phyloP scores from a whole-genome alignment of 768 basidiomycete genomes.

The Mycena pura region DNA sequence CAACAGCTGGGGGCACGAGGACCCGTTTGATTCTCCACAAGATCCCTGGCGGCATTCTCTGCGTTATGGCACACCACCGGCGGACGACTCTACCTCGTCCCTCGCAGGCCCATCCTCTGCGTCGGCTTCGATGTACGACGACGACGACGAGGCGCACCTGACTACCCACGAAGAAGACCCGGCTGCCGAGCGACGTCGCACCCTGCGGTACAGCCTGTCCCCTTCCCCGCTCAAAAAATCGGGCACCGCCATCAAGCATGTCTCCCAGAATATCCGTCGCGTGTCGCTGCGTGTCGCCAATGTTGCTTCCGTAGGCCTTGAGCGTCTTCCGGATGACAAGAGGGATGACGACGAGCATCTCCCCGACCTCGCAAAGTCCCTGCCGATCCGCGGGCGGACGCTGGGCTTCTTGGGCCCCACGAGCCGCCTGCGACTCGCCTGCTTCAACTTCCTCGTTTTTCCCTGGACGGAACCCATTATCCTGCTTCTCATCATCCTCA shows the following conservation, averaged over 20 bases:
- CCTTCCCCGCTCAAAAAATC: slow-evolving; percentile 69
- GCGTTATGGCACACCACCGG: slow-evolving; percentile 41
- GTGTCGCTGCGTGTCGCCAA: slow-evolving; percentile 86
- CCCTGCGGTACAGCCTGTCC: slow-evolving; percentile 57
- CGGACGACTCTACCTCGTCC: slow-evolving; percentile 43
- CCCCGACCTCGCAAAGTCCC: slow-evolving; percentile 49
- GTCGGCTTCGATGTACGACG: slow-evolving; percentile 55
- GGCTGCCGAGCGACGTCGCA: slow-evolving; percentile 39
- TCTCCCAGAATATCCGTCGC: slow-evolving; percentile 63
- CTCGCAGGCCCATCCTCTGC: slow-evolving; percentile 58
- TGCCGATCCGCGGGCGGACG: slow-evolving; percentile 77
- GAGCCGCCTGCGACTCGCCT: slow-evolving; percentile 64
- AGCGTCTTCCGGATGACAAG: slow-evolving; percentile 57
- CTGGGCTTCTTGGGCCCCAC: slow-evolving; percentile 78
- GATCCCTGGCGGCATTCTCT: slow-evolving; percentile 40
- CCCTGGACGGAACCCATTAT: slow-evolving; percentile 91
- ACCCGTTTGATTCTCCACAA: slow-evolving; percentile 56
- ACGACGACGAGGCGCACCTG: slow-evolving; percentile 66
- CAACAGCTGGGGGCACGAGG: slow-evolving; percentile 33
- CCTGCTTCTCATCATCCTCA: slow-evolving; percentile 81
- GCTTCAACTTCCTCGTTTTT: slow-evolving; percentile 74
- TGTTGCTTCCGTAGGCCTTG: slow-evolving; percentile 65
- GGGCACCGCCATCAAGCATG: slow-evolving; percentile 61
- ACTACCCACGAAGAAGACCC: slow-evolving; percentile 46
- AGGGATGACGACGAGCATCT: slow-evolving; percentile 46